Evolutionary conservation across 495 filamentous ascomycete species (phyloP).

Genomic region (Xylaria venustula): DNA sequence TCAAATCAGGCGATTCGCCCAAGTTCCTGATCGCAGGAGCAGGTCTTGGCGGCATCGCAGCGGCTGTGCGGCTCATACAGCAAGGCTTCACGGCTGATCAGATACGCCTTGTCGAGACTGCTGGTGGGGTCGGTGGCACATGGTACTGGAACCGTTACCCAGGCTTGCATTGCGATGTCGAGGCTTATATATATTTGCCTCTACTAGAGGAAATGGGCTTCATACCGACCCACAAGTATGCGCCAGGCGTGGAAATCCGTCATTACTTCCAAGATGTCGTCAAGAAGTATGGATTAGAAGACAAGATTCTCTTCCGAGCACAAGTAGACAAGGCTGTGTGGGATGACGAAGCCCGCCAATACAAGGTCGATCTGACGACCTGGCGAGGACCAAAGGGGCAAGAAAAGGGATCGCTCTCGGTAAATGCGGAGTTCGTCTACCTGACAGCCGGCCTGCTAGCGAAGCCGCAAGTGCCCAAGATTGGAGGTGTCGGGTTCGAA

Average conservation of each 20-base stretch:
- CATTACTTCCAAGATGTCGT: slow-evolving; percentile 42
- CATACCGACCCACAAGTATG: slow-evolving; percentile 49
- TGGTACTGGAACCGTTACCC: slow-evolving; percentile 61
- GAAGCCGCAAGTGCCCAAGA: slow-evolving; percentile 46
- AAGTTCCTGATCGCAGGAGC: slow-evolving; percentile 53
- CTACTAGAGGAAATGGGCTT: slow-evolving; percentile 61
- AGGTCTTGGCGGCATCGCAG: slow-evolving; percentile 50
- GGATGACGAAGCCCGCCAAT: slow-evolving; percentile 42
- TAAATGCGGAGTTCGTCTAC: slow-evolving; percentile 39
- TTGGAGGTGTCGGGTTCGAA: slow-evolving; percentile 40
- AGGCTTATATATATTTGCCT: slow-evolving; percentile 54
- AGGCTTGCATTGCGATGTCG: slow-evolving; percentile 50
- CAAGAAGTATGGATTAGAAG: slow-evolving; percentile 42
- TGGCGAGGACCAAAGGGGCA: slow-evolving; percentile 32
- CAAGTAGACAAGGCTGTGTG: slow-evolving; percentile 35
- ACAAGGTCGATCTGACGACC: slow-evolving; percentile 40
- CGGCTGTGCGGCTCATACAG: slow-evolving; percentile 50
- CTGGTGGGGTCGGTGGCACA: slow-evolving; percentile 52
- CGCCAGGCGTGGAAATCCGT: slow-evolving; percentile 44
- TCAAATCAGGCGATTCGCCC: slow-evolving; percentile 28
- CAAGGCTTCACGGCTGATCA: slow-evolving; percentile 45
- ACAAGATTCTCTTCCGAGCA: slow-evolving; percentile 49
- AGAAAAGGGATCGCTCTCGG: slow-evolving; percentile 23
- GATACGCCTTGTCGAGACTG: slow-evolving; percentile 48
- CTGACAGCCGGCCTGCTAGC: slow-evolving; percentile 40